phyloP scores from a whole-genome alignment of 305 asterid genomes.

The Fraxinus floribunda region DNA sequence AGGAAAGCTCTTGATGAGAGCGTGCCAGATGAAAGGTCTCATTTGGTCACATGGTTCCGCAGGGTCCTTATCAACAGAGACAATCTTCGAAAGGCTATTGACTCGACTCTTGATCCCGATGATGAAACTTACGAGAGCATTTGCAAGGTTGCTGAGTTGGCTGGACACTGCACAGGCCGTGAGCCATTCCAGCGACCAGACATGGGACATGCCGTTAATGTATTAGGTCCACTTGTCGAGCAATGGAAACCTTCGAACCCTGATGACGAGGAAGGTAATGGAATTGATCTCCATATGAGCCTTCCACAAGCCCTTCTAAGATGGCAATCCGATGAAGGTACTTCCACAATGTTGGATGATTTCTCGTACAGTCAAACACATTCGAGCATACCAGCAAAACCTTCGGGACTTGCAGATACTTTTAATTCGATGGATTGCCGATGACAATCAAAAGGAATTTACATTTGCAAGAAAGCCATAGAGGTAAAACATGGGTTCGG shows the following conservation, averaged over 20 bases:
- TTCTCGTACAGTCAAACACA: constrained; percentile 59
- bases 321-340: constrained; percentile 94
- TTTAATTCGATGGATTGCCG: constrained; percentile 77
- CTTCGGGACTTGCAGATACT: constrained; percentile 71
- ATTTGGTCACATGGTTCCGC: constrained; percentile 91
- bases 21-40: constrained; percentile 83
- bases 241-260: constrained; percentile 77
- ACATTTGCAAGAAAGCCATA: background rate
- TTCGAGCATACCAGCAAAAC: constrained; percentile 78
- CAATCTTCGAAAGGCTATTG: constrained; percentile 68
- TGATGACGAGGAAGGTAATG: constrained; percentile 55
- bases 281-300: constrained; percentile 76
- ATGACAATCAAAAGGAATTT: constrained; percentile 29
- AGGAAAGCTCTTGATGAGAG: constrained; percentile 83
- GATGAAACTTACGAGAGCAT: constrained; percentile 81
- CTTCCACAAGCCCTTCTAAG: constrained; percentile 84
- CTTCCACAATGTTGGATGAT: constrained; percentile 85
- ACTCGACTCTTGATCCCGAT: constrained; percentile 62
- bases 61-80: constrained; percentile 83
- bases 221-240: constrained; percentile 86
- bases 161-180: constrained; percentile 90
- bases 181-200: constrained; percentile 95
- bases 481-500: background rate
- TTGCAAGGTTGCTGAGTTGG: constrained; percentile 81
- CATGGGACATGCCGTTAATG: constrained; percentile 95